A percentile compares a stretch with the other conserved stretches of the same genome.
These are phyloP conservation scores for Amaranthus palmeri DNA, from an alignment of 148 eudicot genomes.

Conservation along the genomic window DNA sequence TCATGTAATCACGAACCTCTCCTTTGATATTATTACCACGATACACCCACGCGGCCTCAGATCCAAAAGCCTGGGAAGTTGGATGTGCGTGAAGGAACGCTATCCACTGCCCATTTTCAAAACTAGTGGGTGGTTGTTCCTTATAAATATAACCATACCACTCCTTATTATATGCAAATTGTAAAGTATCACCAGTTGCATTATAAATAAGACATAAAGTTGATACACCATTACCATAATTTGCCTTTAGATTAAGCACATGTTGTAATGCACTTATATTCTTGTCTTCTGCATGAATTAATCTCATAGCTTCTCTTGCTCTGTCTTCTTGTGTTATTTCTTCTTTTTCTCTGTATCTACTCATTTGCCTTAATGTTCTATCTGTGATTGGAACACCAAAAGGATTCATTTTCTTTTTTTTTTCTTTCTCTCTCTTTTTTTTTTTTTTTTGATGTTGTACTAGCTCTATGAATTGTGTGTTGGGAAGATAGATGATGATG, in stretches of 20 bases:
- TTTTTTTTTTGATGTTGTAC: too few species aligned
- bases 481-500: too few species aligned
- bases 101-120: constrained; percentile 10
- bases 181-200: neutral
- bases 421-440: neutral
- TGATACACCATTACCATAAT: constrained; percentile 3
- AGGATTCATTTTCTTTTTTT: neutral
- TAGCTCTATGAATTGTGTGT: too few species aligned
- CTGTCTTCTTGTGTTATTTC: constrained; percentile 8
- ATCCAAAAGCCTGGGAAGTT: neutral
- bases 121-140: neutral
- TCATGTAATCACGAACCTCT: neutral
- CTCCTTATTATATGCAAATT: neutral
- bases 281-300: constrained; percentile 4
- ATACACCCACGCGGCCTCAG: constrained; percentile 3
- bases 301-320: constrained; percentile 12
- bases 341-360: neutral
- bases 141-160: constrained; percentile 7
- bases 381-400: constrained; percentile 6
- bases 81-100: constrained; percentile 14
- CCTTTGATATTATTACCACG: constrained; percentile 3
- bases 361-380: neutral
- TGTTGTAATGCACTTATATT: neutral
- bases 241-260: neutral
- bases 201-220: constrained; percentile 6